phyloP scores from a whole-genome alignment of 2,329 filamentous ascomycete species.

The Penicillium occitanis region DNA sequence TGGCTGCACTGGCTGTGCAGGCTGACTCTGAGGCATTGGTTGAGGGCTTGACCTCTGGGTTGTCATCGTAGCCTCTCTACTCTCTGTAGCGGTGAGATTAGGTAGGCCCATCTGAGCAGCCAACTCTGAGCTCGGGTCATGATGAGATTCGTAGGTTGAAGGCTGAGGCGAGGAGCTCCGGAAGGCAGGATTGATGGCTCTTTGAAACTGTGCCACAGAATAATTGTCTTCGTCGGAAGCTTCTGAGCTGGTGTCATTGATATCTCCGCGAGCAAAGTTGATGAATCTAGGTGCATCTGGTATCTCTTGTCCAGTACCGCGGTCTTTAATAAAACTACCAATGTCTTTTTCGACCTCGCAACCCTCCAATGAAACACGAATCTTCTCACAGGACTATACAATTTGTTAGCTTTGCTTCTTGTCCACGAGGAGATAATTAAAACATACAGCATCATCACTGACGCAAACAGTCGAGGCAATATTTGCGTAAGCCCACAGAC shows the following conservation, averaged over 20 bases:
- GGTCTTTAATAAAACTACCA: slow-evolving; percentile 78
- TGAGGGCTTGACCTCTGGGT: slow-evolving; percentile 50
- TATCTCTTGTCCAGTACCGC: slow-evolving; percentile 92
- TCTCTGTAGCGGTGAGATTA: slow-evolving; percentile 48
- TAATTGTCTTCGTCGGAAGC: slow-evolving; percentile 86
- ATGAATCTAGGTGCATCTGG: slow-evolving; percentile 97
- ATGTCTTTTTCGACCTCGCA: slow-evolving; percentile 99
- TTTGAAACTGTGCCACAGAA: slow-evolving; percentile 91
- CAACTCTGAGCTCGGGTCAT: slow-evolving; percentile 75
- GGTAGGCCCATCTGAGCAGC: slow-evolving; percentile 67
- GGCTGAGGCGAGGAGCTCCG: slow-evolving; percentile 94
- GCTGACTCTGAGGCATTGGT: slow-evolving; percentile 22
- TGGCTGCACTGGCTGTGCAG: slow-evolving; percentile 25
- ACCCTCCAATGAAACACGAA: slow-evolving; percentile 85
- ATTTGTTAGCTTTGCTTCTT: slow-evolving; percentile 20
- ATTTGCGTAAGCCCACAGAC: slow-evolving; percentile 96
- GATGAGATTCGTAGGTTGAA: slow-evolving; percentile 87
- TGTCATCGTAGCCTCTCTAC: slow-evolving; percentile 54
- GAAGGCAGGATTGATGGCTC: slow-evolving; percentile 93
- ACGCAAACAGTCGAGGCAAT: slow-evolving; percentile 96
- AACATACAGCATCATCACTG: slow-evolving; percentile 77
- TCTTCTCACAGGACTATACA: slow-evolving; percentile 80
- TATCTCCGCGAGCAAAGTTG: slow-evolving; percentile 88
- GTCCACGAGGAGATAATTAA: too few relatives aligned
- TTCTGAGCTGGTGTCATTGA: slow-evolving; percentile 73